Base-by-base conservation (phyloP, 805 yeast genomes). In the Saturnispora diversa region DNA sequence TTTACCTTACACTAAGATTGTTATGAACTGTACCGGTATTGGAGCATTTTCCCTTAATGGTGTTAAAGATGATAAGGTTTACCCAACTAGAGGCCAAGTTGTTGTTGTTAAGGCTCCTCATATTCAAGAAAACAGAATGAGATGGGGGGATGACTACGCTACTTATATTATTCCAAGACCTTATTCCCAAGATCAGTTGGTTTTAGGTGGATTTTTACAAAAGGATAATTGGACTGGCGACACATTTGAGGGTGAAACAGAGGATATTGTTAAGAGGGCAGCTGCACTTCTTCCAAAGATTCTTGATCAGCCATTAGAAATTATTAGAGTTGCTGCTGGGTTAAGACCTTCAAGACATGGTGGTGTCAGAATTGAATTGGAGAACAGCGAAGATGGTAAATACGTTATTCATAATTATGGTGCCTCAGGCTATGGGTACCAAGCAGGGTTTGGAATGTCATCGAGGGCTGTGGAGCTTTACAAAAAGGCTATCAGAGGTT, bases 1-100 rank as follows among this genome's bases (percentile, higher is more conserved):
- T 21, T 42, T 48, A 13, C 43, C 54, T 9, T 39, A 54, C 2
- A 66, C 77, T 2, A 57, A 65, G 31, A 64, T 59, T 5, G 80
- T 82, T 7, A 79, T 83, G 69, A 84, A 84, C 51, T 83, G 94
- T 57, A 69, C 87, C 0, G 94, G 94, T 6, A 63, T 80, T 16
- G 84, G 87, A 9, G 83, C 92, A 2, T 65, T 64, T 35, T 54
- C 58, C 2, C 60, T 84, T 5, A 77, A 77, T 6, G 92, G 88
- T 10, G 84, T 80, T 13, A 60, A 64, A 16, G 94, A 84, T 52
- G 45, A 62, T 7, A 60, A 63, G 1, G 72, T 80, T 15, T 80
- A 77, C 49, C 90, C 94, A 6, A 75, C 84, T 1, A 65, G 94
- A 44, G 94, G 94, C 5, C 94, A 84, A 53, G 86, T 83, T 20